Evolutionary conservation across 768 basidiomycete genomes (phyloP).

Genomic region (Collybiopsis luxurians): DNA sequence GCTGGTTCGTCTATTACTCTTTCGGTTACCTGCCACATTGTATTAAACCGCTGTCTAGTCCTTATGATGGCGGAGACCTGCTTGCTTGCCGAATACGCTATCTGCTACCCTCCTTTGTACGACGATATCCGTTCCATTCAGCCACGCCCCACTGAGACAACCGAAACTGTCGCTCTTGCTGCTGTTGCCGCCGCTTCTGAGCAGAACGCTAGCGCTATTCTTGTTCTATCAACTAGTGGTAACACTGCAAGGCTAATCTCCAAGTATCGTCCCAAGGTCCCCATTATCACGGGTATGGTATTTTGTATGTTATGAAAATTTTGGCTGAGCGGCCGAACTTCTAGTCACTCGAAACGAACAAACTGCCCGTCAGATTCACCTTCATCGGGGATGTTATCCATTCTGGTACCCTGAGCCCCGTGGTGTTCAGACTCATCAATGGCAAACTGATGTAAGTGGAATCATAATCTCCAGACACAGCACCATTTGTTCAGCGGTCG

Average conservation of each 20-base stretch:
- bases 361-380: slow-evolving; percentile 94
- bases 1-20: slow-evolving; percentile 57
- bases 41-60: slow-evolving; percentile 42
- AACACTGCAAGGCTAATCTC: slow-evolving; percentile 94
- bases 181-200: slow-evolving; percentile 94
- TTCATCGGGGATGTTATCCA: slow-evolving; percentile 96
- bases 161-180: slow-evolving; percentile 94
- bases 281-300: slow-evolving; percentile 87
- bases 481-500: neutral
- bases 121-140: slow-evolving; percentile 82
- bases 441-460: slow-evolving; percentile 90
- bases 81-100: slow-evolving; percentile 91
- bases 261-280: slow-evolving; percentile 91
- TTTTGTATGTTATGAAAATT: neutral
- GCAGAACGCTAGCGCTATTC: slow-evolving; percentile 91
- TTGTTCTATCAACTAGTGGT: slow-evolving; percentile 95
- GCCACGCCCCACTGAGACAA: slow-evolving; percentile 86
- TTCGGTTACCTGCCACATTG: neutral
- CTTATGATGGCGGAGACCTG: slow-evolving; percentile 99
- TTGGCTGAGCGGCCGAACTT: neutral
- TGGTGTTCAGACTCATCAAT: slow-evolving; percentile 82
- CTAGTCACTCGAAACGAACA: slow-evolving; percentile 94
- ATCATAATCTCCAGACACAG: neutral
- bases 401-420: slow-evolving; percentile 97
- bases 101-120: slow-evolving; percentile 93